A percentile compares a stretch with the other conserved stretches of the same genome.
phyloP scores from a whole-genome alignment of 2,329 filamentous ascomycete species.

The Sarocladium brachiariae region DNA sequence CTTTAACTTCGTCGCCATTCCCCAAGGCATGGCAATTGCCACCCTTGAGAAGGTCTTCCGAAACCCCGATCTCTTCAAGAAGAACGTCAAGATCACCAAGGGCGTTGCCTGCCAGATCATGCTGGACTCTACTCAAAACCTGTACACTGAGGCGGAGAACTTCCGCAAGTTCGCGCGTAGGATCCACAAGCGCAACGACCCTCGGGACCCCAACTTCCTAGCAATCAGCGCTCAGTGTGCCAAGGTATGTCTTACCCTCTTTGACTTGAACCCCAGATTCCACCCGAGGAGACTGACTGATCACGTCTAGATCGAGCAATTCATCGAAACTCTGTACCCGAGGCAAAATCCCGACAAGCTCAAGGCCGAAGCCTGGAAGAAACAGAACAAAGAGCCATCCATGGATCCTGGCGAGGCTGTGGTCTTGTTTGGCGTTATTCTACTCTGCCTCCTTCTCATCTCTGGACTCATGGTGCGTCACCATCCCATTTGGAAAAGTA shows the following conservation, averaged over 20 bases:
- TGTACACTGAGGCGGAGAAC: constrained; percentile 70
- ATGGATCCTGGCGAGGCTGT: constrained; percentile 53
- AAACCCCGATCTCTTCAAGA: constrained; percentile 78
- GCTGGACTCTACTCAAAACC: constrained; percentile 87
- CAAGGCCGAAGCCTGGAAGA: constrained; percentile 31
- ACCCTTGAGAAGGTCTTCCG: constrained; percentile 88
- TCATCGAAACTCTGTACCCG: constrained; percentile 91
- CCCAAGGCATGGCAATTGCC: constrained; percentile 94
- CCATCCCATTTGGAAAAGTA: too few species aligned
- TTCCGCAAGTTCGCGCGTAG: constrained; percentile 72
- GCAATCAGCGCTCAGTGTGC: constrained; percentile 87
- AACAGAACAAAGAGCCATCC: constrained; percentile 32
- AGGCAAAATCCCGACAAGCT: constrained; percentile 64
- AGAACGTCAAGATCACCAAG: constrained; percentile 94
- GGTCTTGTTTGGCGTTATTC: constrained; percentile 59
- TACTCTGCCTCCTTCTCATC: constrained; percentile 64
- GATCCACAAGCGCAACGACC: constrained; percentile 92
- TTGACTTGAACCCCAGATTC: too few species aligned
- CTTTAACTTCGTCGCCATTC: constrained; percentile 98
- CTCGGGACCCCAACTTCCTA: constrained; percentile 84
- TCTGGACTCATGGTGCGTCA: constrained; percentile 70
- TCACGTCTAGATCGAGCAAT: constrained; percentile 72
- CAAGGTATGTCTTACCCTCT: constrained; percentile 49
- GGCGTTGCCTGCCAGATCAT: constrained; percentile 88
- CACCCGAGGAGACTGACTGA: neutral